Conservation (phyloP, 176 grass and related monocot genomes). For the Oryza longistaminata region DNA sequence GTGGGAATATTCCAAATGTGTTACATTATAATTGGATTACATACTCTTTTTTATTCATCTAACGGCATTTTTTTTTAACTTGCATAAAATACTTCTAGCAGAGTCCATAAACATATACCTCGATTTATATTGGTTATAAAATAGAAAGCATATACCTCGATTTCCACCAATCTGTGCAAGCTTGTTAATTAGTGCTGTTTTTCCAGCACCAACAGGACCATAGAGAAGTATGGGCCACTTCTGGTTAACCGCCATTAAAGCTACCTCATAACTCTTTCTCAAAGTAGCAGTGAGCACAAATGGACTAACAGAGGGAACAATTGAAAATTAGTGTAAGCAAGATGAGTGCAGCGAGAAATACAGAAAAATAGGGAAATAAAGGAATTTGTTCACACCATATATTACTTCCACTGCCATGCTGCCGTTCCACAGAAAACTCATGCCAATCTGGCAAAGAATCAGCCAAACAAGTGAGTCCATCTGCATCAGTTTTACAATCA, state of each 20-base stretch:
- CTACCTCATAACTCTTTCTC: constrained; percentile 74
- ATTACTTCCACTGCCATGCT: constrained; percentile 29
- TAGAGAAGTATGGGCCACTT: constrained; percentile 88
- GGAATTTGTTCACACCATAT: constrained; percentile 49
- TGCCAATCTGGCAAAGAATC: constrained; percentile 47
- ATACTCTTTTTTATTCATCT: not conserved
- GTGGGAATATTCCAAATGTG: not conserved
- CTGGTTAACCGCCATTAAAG: constrained; percentile 71
- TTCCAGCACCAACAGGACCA: constrained; percentile 86
- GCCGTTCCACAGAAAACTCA: constrained; percentile 28
- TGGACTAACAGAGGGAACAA: constrained; percentile 41
- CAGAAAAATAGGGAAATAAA: constrained; percentile 7
- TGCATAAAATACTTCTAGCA: constrained; percentile 5
- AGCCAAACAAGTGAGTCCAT: constrained; percentile 47
- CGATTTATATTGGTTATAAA: not conserved
- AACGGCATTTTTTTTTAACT: not conserved
- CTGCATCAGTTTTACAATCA: constrained; percentile 23
- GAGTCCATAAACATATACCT: not conserved
- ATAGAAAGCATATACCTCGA: constrained; percentile 56
- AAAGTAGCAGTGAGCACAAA: constrained; percentile 73
- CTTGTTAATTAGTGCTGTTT: constrained; percentile 84
- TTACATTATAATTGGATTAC: not conserved
- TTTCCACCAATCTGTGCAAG: constrained; percentile 56
- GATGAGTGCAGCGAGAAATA: constrained; percentile 4
- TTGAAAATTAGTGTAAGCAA: constrained; percentile 25